Evolutionary conservation across 1,284 basidiomycete species (phyloP), one percentile per base, ranked within the genome.

Genomic region (Rhodotorula sp.): DNA sequence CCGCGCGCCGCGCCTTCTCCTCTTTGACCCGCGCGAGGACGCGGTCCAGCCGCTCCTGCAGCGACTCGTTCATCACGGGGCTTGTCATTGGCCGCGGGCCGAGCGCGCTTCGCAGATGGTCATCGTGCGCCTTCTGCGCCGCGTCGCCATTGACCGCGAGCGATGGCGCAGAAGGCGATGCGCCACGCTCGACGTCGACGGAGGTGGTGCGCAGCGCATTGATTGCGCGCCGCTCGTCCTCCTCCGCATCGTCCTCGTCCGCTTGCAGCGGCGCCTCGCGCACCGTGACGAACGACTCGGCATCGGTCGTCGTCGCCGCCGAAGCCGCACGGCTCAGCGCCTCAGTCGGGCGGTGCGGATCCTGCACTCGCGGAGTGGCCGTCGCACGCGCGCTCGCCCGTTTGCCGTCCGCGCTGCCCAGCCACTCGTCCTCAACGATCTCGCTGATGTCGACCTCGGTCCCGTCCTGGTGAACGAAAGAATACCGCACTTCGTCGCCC

Each of bases 371-470:
- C 48, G 25, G 48, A 32, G 53, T 44, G 25, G 32, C 74, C 66
- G 48, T 75, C 83, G 64, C 15, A 21, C 44, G 15, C 7, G 44
- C 85, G 86, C 34, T 53, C 46, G 25, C 86, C 84, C 61, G 32
- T 48, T 22, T 61, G 44, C 44, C n/a, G 44, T 12, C 44, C 44
- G 15, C 29, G 56, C 15, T 29, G 29, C 59, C 36, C 54, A 44
- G 29, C 85, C 89, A 89, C 78, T 94, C 95, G 79, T 91, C 88
- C 80, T 95, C 92, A 50, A 97, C 87, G 69, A 97, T 90, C 72
- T 94, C 89, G 78, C 91, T 94, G 79, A 97, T 93, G 80, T 97
- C 95, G 77, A 89, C 90, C 6, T 90, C 90, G 81, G 91, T 91
- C 19, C 93, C 92, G 72, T 91, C 91, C 1, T 87, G 86, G 73